Evolutionary conservation across 768 basidiomycete species (phyloP), one percentile per base, ranked within the genome.

Genomic region (Russula sp.): DNA sequence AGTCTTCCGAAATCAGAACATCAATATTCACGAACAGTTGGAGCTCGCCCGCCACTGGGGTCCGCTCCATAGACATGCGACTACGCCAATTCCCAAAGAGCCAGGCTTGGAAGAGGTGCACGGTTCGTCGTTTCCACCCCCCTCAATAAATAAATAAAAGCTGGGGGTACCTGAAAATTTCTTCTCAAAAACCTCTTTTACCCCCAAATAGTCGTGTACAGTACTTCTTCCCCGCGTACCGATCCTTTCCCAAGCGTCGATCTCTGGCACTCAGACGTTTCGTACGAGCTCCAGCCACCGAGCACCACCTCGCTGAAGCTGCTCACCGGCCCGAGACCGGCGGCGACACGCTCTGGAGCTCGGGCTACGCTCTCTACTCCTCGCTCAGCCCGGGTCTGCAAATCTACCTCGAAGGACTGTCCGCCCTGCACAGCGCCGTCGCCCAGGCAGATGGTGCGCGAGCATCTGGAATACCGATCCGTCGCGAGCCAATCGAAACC

Each of bases 201-300:
- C 13, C 34, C 20, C 20, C 62, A 38, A 59, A 18, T 69, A 87
- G 88, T 89, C 52, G 87, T 89, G 28, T 91, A 87, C 74, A 88
- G 83, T 64, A 86, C 88, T 72, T 76, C 80, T 26, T 83, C 82
- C 11, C 79, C 83, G 20, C 82, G 85, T 56, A 86, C 85, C 11
- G 85, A 89, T 69, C 71, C 83, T 7, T 92, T 88, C 71, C 82
- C 88, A 14, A 87, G 88, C 72, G 68, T 85, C 16, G 91, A 92
- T 68, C 80, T 93, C 22, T 92, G 88, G 86, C 90, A 92, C 75
- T 84, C 86, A 2, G 92, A 94, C 73, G 89, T 87, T 7, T 83
- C 88, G 5, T 94, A 92, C 75, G 91, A 94, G 74, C 70, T 88
- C 16, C 89, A 90, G 70, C 89, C 89, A n/a, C 91, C 91, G 1